Evolutionary conservation across 2,329 filamentous ascomycete genomes (phyloP).

Genomic region (Neonectria coccinea): DNA sequence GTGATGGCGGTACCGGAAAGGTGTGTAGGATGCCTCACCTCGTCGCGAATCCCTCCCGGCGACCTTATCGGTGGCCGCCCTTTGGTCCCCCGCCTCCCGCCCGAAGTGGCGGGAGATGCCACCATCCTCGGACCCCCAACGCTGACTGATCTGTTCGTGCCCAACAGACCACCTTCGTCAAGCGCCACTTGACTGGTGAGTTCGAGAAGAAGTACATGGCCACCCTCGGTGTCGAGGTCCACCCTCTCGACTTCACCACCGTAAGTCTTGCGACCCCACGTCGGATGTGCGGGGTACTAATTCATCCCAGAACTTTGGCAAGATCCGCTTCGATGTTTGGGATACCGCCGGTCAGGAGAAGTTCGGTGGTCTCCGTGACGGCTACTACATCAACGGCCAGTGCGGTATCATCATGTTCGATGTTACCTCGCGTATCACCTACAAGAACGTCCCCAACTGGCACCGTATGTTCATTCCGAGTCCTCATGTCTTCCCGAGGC

Average conservation of each 20-base stretch:
- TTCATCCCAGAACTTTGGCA: slow-evolving; percentile 81
- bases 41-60: slow-evolving; percentile 33
- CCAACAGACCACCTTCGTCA: slow-evolving; percentile 96
- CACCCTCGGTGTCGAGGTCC: slow-evolving; percentile 98
- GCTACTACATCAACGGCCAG: slow-evolving; percentile 99
- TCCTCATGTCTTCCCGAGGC: slow-evolving; percentile 1
- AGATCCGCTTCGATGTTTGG: slow-evolving; percentile 99
- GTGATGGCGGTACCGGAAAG: slow-evolving; percentile 99
- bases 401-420: slow-evolving; percentile 99
- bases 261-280: slow-evolving; percentile 70
- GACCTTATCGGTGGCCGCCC: slow-evolving; percentile 38
- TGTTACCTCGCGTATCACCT: slow-evolving; percentile 98
- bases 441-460: slow-evolving; percentile 99
- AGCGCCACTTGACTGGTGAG: slow-evolving; percentile 99
- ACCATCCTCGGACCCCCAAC: slow-evolving; percentile 24
- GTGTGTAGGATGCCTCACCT: slow-evolving; percentile 60
- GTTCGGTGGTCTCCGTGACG: slow-evolving; percentile 98
- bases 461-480: slow-evolving; percentile 78
- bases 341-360: slow-evolving; percentile 99
- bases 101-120: slow-evolving; percentile 30
- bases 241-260: slow-evolving; percentile 97
- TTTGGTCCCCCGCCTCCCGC: slow-evolving; percentile 40
- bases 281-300: slow-evolving; percentile 44
- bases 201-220: slow-evolving; percentile 99
- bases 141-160: slow-evolving; percentile 34